A percentile compares a stretch with the other conserved stretches of the same genome.
These are phyloP conservation scores for Carex myosuroides DNA, from an alignment of 176 grass and related monocot genomes.

Conservation along the genomic window DNA sequence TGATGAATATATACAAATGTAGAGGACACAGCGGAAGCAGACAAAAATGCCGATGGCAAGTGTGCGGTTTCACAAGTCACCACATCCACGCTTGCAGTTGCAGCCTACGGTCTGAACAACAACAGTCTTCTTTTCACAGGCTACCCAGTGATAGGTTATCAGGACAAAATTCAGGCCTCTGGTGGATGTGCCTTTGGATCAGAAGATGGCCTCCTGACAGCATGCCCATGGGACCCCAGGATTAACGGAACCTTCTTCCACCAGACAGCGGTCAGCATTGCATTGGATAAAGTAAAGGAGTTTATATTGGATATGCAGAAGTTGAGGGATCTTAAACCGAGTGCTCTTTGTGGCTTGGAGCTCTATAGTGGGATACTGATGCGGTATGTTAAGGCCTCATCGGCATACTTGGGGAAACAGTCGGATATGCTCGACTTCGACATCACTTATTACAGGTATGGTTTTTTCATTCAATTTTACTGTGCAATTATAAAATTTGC, in stretches of 20 bases:
- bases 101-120: too few relatives aligned
- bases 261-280: slow-evolving; percentile 34
- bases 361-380: slow-evolving; percentile 36
- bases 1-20: too few relatives aligned
- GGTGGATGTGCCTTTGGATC: slow-evolving; percentile 30
- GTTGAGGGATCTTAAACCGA: slow-evolving; percentile 37
- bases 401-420: slow-evolving; percentile 45
- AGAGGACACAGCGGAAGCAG: too few relatives aligned
- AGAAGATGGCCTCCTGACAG: slow-evolving; percentile 45
- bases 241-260: slow-evolving; percentile 29
- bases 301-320: slow-evolving; percentile 40
- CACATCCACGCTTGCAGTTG: too few relatives aligned
- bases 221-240: slow-evolving; percentile 48
- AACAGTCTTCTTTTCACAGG: not conserved
- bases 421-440: slow-evolving; percentile 44
- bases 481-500: not conserved
- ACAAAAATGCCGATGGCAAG: too few relatives aligned
- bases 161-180: slow-evolving; percentile 48
- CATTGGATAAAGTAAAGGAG: slow-evolving; percentile 16
- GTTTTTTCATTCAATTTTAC: not conserved
- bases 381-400: slow-evolving; percentile 35
- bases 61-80: too few relatives aligned
- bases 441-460: slow-evolving; percentile 45
- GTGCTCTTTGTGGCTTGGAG: slow-evolving; percentile 35
- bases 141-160: slow-evolving; percentile 52